A percentile compares a stretch with the other conserved stretches of the same genome.
These are phyloP conservation scores for Leccinum uliginosum DNA, from an alignment of 768 basidiomycete species.

Conservation along the genomic window DNA sequence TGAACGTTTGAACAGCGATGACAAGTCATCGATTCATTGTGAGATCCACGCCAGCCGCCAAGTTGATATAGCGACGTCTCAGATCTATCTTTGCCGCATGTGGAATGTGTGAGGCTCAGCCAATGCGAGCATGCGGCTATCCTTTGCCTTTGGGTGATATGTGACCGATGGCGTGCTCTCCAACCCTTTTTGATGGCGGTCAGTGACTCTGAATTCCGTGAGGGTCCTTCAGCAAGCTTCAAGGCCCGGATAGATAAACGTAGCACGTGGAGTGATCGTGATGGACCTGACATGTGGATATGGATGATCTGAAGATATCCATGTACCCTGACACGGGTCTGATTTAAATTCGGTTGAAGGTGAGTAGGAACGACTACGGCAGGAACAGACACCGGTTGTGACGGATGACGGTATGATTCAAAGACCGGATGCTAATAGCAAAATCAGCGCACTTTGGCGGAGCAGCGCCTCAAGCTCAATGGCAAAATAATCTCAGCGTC, in stretches of 20 bases:
- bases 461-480: slow-evolving; percentile 9
- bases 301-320: not conserved
- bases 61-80: slow-evolving; percentile 8
- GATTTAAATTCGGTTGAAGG: not conserved
- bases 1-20: not conserved
- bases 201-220: not conserved
- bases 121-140: not conserved
- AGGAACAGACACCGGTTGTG: not conserved
- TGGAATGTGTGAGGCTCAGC: not conserved
- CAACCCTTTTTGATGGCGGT: not conserved
- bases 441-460: slow-evolving; percentile 22
- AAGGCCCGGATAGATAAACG: not conserved
- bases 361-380: not conserved
- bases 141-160: not conserved
- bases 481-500: slow-evolving; percentile 22
- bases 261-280: not conserved
- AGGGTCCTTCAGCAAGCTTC: not conserved
- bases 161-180: not conserved
- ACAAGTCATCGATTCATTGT: not conserved
- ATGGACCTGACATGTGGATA: not conserved
- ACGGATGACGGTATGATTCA: not conserved
- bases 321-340: not conserved
- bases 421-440: slow-evolving; percentile 14
- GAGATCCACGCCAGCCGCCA: not conserved
- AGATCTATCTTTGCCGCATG: not conserved